A percentile compares a stretch with the other conserved stretches of the same genome.
phyloP scores from a whole-genome alignment of 2,329 filamentous ascomycete genomes.

The Sporothrix brasiliensis region DNA sequence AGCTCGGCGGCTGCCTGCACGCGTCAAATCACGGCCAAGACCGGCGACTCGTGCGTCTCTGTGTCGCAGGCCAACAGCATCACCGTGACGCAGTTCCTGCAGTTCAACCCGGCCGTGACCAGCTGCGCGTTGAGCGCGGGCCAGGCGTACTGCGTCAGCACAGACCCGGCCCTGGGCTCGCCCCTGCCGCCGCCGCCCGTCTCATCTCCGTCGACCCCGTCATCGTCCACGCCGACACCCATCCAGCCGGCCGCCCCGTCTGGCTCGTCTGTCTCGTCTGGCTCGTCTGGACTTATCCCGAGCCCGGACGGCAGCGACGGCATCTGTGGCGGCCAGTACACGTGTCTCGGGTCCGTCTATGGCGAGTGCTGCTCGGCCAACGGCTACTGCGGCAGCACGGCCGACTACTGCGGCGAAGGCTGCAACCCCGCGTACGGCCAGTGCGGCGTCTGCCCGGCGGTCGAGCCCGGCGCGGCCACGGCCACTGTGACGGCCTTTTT shows the following conservation, averaged over 20 bases:
- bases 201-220: not conserved
- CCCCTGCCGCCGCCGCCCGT: not conserved
- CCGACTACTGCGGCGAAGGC: constrained; percentile 35
- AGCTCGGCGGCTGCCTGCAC: constrained; percentile 33
- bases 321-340: constrained; percentile 33
- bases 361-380: constrained; percentile 35
- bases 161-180: not conserved
- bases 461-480: not conserved
- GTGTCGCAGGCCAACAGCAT: constrained; percentile 37
- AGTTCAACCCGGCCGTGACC: constrained; percentile 31
- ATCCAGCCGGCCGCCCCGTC: not conserved
- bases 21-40: constrained; percentile 36
- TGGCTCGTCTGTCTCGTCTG: constrained; percentile 58
- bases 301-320: constrained; percentile 33
- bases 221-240: not conserved
- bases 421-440: constrained; percentile 34
- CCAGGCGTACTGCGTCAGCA: constrained; percentile 30
- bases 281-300: constrained; percentile 57
- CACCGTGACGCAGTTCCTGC: constrained; percentile 35
- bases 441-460: constrained; percentile 29
- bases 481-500: constrained; percentile 22
- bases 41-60: constrained; percentile 39
- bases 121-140: constrained; percentile 31
- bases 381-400: constrained; percentile 33
- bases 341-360: constrained; percentile 31